A percentile compares a stretch with the other conserved stretches of the same genome.
Conservation (phyloP, 2,329 filamentous ascomycete genomes). For the Pyrenophora seminiperda region DNA sequence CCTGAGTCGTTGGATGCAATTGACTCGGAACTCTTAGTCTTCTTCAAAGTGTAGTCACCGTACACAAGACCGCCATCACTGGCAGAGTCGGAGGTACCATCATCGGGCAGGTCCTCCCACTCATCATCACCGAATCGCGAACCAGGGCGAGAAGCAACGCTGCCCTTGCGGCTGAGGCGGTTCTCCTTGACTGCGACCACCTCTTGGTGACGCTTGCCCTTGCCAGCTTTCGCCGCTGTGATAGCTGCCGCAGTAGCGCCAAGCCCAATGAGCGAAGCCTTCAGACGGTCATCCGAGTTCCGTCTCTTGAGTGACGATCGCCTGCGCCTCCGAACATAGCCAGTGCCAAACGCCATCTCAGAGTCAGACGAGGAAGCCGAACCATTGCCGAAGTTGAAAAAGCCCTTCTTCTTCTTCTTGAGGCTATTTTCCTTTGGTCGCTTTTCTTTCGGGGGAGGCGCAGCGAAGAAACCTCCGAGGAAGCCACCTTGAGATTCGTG, state of each 20-base stretch:
- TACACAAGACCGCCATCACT: constrained; percentile 66
- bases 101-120: constrained; percentile 48
- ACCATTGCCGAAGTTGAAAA: constrained; percentile 57
- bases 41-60: constrained; percentile 53
- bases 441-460: constrained; percentile 50
- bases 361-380: constrained; percentile 54
- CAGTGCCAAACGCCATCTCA: constrained; percentile 54
- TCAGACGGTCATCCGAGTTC: constrained; percentile 54
- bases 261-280: constrained; percentile 53
- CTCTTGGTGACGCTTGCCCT: constrained; percentile 38
- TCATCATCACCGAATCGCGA: constrained; percentile 55
- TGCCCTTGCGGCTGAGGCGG: constrained; percentile 29
- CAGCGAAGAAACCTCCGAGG: constrained; percentile 64
- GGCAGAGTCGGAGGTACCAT: constrained; percentile 50
- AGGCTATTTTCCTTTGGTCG: constrained; percentile 31
- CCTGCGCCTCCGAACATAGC: constrained; percentile 34
- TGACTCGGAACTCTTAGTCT: constrained; percentile 57
- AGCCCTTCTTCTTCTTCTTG: constrained; percentile 51
- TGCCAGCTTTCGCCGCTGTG: constrained; percentile 48
- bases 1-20: constrained; percentile 60
- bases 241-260: constrained; percentile 57
- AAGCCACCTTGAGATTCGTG: constrained; percentile 52
- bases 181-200: constrained; percentile 44
- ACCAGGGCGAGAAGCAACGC: constrained; percentile 29
- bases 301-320: constrained; percentile 41